Evolutionary conservation across 345 rosid genomes (phyloP).

Genomic region (Camelina laxa): DNA sequence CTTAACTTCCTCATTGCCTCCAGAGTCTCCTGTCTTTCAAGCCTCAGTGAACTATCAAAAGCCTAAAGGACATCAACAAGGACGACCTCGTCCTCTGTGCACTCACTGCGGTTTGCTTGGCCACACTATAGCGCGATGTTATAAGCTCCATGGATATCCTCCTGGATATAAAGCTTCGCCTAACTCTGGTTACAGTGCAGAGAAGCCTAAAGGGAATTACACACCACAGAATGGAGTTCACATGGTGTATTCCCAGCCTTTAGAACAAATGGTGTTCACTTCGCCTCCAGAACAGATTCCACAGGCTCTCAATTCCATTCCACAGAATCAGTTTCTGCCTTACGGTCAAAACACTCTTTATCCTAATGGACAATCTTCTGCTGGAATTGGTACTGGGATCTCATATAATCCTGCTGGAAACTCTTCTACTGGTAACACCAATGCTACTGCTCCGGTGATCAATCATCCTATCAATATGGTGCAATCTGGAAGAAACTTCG

Average conservation of each 20-base stretch:
- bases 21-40: background rate
- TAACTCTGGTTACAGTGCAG: background rate
- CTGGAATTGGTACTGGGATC: no score
- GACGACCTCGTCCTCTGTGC: background rate
- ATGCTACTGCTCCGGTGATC: rapidly evolving
- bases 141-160: background rate
- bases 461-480: background rate
- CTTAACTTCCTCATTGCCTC: rapidly evolving
- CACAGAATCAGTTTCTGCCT: no score
- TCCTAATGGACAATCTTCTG: no score
- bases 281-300: no score
- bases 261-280: background rate
- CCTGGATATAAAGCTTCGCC: background rate
- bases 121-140: background rate
- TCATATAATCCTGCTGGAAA: background rate
- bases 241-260: background rate
- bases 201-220: background rate
- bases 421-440: no score
- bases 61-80: background rate
- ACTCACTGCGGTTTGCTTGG: background rate
- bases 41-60: background rate
- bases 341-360: no score
- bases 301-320: no score
- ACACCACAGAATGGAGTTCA: background rate
- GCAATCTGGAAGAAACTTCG: background rate